Percentiles rank a stretch among this genome's conserved stretches.
Evolutionary conservation across 495 filamentous ascomycete genomes (phyloP).

Genomic region (Aspergillus carlsbadensis): DNA sequence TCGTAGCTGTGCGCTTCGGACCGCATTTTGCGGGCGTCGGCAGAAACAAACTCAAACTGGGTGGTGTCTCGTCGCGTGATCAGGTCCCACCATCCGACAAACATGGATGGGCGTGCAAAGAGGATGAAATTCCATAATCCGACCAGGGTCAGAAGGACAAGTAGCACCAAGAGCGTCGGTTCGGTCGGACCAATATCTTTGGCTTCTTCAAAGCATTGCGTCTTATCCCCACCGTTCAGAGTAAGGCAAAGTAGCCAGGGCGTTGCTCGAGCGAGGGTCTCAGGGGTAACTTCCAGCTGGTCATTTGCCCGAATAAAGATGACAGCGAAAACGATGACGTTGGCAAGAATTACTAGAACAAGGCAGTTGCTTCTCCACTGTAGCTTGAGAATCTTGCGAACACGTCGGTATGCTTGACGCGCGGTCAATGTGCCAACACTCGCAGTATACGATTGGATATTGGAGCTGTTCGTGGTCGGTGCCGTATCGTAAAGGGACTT

Average conservation of each 20-base stretch:
- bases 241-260: constrained; percentile 76
- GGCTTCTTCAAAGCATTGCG: constrained; percentile 60
- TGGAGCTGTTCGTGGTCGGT: constrained; percentile 66
- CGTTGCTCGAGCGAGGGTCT: constrained; percentile 51
- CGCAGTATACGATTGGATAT: constrained; percentile 72
- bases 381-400: constrained; percentile 81
- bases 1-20: constrained; percentile 73
- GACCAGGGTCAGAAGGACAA: constrained; percentile 79
- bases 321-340: constrained; percentile 88
- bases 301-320: constrained; percentile 85
- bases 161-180: constrained; percentile 73
- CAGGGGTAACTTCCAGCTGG: constrained; percentile 53
- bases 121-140: constrained; percentile 83
- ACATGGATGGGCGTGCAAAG: constrained; percentile 77
- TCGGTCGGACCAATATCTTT: constrained; percentile 56
- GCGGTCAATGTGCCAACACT: constrained; percentile 84
- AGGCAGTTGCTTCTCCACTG: constrained; percentile 92
- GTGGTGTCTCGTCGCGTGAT: constrained; percentile 47
- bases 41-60: constrained; percentile 75
- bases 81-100: constrained; percentile 77
- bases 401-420: constrained; percentile 80
- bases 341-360: constrained; percentile 80
- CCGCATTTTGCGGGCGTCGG: constrained; percentile 69
- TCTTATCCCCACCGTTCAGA: constrained; percentile 56
- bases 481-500: constrained; percentile 72